phyloP scores from a whole-genome alignment of 2,329 filamentous ascomycete species.

The Magnaporthales sp. region DNA sequence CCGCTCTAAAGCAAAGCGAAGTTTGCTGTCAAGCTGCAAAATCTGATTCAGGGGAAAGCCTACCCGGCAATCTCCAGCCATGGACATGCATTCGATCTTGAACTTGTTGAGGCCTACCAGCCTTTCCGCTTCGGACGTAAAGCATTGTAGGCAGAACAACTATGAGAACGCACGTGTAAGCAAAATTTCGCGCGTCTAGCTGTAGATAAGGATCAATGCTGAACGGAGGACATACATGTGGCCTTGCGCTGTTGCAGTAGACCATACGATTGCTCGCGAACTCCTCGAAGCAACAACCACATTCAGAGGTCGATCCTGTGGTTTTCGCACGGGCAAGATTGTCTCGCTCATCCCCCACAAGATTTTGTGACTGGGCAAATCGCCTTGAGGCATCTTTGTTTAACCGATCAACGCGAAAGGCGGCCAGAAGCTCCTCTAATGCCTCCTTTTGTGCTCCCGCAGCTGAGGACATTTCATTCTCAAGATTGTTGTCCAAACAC shows the following conservation, averaged over 20 bases:
- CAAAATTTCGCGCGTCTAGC: neutral
- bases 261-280: conserved; percentile 59
- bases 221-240: conserved; percentile 35
- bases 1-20: conserved; percentile 54
- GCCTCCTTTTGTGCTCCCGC: conserved; percentile 18
- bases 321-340: conserved; percentile 33
- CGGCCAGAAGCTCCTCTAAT: conserved; percentile 29
- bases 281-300: conserved; percentile 64
- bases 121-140: conserved; percentile 54
- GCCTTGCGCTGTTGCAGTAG: conserved; percentile 48
- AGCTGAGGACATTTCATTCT: neutral
- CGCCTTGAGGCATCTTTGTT: conserved; percentile 11
- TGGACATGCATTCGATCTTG: conserved; percentile 62
- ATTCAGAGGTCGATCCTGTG: conserved; percentile 53
- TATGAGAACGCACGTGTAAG: conserved; percentile 10
- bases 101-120: conserved; percentile 63
- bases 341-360: conserved; percentile 24
- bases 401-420: conserved; percentile 20
- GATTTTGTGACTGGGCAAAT: conserved; percentile 13
- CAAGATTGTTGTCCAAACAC: conserved; percentile 13
- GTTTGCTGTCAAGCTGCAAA: conserved; percentile 48
- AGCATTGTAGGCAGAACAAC: conserved; percentile 63
- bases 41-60: conserved; percentile 50
- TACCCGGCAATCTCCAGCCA: conserved; percentile 49
- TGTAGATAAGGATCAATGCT: too few relatives aligned